phyloP scores from a whole-genome alignment of 345 rosid species.

The Noccaea caerulescens region DNA sequence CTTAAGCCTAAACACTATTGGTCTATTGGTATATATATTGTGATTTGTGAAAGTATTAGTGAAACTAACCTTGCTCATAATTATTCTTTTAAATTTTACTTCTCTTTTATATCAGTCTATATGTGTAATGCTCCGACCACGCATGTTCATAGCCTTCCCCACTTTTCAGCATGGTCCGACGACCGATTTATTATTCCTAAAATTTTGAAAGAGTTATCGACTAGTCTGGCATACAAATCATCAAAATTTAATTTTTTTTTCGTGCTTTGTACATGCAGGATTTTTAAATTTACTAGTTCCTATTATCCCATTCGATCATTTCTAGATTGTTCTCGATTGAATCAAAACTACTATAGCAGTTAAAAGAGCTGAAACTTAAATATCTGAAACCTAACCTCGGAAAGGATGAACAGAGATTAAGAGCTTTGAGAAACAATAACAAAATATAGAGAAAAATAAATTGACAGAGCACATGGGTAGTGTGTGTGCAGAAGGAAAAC shows the following conservation, averaged over 20 bases:
- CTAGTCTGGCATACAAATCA: neutral
- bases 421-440: neutral
- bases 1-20: neutral
- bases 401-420: slow-evolving; percentile 25
- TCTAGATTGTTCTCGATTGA: neutral
- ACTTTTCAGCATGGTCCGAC: neutral
- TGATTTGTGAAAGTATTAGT: too few species aligned
- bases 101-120: neutral
- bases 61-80: neutral
- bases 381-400: slow-evolving; percentile 28
- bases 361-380: neutral
- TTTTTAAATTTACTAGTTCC: neutral
- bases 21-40: too few species aligned
- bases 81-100: too few species aligned
- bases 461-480: slow-evolving; percentile 30
- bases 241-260: neutral
- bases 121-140: slow-evolving; percentile 7
- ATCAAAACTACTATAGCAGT: neutral
- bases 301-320: neutral
- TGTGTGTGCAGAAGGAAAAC: slow-evolving; percentile 19
- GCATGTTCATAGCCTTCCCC: neutral
- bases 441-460: neutral
- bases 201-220: neutral
- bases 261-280: neutral
- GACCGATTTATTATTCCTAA: neutral